These are phyloP conservation scores for Raffaelea ambrosiae DNA, from an alignment of 2,329 filamentous ascomycete species.

Conservation along the genomic window DNA sequence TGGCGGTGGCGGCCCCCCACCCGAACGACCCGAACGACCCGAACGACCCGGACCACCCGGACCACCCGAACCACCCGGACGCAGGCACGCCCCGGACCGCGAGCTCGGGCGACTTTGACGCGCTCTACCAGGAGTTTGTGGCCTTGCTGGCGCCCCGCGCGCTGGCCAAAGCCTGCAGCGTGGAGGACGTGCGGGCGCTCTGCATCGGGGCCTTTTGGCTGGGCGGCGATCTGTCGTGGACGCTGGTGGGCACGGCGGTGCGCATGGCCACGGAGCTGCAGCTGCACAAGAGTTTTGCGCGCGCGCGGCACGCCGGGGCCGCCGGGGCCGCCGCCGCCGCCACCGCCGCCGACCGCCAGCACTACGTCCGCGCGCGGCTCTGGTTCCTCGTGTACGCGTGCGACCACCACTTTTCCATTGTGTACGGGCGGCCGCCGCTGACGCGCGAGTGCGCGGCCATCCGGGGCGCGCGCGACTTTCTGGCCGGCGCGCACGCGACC, in stretches of 20 bases:
- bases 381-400: slow-evolving; percentile 6
- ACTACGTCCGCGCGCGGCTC: slow-evolving; percentile 1
- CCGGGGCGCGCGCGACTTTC: not conserved
- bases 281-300: slow-evolving; percentile 1
- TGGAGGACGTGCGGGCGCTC: slow-evolving; percentile 5
- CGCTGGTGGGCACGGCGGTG: slow-evolving; percentile 2
- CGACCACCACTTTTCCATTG: slow-evolving; percentile 7
- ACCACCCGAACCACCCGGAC: too few relatives aligned
- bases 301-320: not conserved
- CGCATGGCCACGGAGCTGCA: slow-evolving; percentile 3
- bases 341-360: not conserved
- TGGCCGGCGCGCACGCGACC: slow-evolving; percentile 6
- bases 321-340: not conserved
- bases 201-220: slow-evolving; percentile 9
- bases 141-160: not conserved
- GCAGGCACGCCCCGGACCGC: too few relatives aligned
- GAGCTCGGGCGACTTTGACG: not conserved
- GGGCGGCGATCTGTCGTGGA: slow-evolving; percentile 5
- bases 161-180: not conserved
- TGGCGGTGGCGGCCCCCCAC: too few relatives aligned
- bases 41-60: too few relatives aligned
- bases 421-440: slow-evolving; percentile 11
- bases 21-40: too few relatives aligned
- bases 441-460: slow-evolving; percentile 5
- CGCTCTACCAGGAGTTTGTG: not conserved